Conservation (phyloP, 441 rosid genomes). For the Jatropha podagrica region DNA sequence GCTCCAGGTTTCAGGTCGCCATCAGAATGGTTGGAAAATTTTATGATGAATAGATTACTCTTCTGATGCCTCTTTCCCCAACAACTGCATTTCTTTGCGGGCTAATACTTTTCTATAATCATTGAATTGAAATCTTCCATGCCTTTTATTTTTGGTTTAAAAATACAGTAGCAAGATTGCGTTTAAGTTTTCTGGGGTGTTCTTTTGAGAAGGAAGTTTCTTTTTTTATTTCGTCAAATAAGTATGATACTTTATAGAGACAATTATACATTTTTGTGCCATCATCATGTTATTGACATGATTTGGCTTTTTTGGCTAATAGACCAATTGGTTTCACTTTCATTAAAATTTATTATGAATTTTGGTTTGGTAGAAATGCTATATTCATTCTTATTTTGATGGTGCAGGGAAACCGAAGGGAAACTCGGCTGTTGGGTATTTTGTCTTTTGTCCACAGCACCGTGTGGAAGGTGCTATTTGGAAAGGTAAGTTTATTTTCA, state of each 20-base stretch:
- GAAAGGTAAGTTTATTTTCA: slow-evolving; percentile 54
- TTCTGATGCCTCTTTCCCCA: no score
- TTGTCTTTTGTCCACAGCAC: slow-evolving; percentile 95
- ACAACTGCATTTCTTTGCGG: no score
- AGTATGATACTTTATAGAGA: neutral
- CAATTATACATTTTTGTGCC: neutral
- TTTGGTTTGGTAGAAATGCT: slow-evolving; percentile 2
- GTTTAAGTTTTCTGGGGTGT: neutral
- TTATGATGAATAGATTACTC: no score
- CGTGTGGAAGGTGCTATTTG: slow-evolving; percentile 95
- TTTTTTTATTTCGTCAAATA: neutral
- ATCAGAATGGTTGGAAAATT: neutral
- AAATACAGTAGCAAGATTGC: neutral
- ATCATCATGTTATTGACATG: neutral
- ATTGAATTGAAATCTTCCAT: neutral
- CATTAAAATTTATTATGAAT: neutral
- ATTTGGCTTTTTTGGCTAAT: neutral
- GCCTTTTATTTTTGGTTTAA: neutral
- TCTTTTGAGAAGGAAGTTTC: neutral
- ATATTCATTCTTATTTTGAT: slow-evolving; percentile 11
- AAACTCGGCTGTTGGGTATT: slow-evolving; percentile 87
- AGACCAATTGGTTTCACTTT: slow-evolving; percentile 4
- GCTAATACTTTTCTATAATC: no score
- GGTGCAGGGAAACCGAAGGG: slow-evolving; percentile 92
- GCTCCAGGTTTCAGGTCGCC: neutral